A percentile compares a stretch with the other conserved stretches of the same genome.
These are phyloP conservation scores for Diaporthe sp. DNA, from an alignment of 2,329 filamentous ascomycete genomes.

Conservation along the genomic window DNA sequence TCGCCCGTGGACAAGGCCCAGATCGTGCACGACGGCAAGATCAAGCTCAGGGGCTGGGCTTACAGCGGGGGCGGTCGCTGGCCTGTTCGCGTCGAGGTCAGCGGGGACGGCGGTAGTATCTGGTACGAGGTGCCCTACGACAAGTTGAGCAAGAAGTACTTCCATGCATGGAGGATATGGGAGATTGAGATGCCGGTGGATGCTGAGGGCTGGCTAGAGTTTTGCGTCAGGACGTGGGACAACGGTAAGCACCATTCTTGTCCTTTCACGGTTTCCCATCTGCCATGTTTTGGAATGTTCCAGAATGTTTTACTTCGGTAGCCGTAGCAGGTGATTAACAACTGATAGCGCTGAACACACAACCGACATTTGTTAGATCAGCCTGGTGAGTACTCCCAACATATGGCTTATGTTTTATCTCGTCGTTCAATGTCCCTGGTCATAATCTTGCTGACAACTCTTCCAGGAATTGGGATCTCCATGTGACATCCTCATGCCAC, in stretches of 20 bases:
- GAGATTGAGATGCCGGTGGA: slow-evolving; percentile 73
- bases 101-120: slow-evolving; percentile 71
- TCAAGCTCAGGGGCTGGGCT: slow-evolving; percentile 70
- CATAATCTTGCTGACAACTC: slow-evolving; percentile 1
- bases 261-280: too few relatives aligned
- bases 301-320: too few relatives aligned
- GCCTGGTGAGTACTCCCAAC: slow-evolving; percentile 57
- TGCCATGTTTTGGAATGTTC: too few relatives aligned
- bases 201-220: slow-evolving; percentile 66
- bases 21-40: slow-evolving; percentile 71
- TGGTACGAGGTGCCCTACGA: slow-evolving; percentile 75
- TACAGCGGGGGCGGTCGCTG: slow-evolving; percentile 71
- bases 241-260: too few relatives aligned
- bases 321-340: too few relatives aligned
- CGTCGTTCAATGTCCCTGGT: too few relatives aligned
- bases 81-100: slow-evolving; percentile 75
- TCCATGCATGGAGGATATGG: slow-evolving; percentile 76
- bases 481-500: slow-evolving; percentile 75
- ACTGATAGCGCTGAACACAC: slow-evolving; percentile 67
- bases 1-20: slow-evolving; percentile 72
- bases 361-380: slow-evolving; percentile 67
- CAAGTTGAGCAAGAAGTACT: slow-evolving; percentile 73
- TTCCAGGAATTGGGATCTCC: slow-evolving; percentile 73
- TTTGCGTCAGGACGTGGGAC: too few relatives aligned
- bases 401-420: too few relatives aligned